Percentiles rank a stretch among this genome's conserved stretches.
Conservation (phyloP, 192 early-diverging fungal genomes). For the Entomortierella beljakovae region DNA sequence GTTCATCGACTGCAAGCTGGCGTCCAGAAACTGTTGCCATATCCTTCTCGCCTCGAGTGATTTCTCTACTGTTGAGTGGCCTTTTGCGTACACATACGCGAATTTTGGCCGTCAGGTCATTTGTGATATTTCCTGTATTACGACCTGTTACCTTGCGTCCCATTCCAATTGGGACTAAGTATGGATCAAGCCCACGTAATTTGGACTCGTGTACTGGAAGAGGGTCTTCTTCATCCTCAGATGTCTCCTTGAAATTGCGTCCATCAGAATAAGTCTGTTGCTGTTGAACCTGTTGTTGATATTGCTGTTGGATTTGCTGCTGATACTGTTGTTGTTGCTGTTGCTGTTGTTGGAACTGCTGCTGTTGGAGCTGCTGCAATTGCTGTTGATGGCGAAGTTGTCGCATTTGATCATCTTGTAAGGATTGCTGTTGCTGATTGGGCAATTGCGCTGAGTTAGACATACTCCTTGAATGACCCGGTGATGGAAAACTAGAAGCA, state of each 20-base stretch:
- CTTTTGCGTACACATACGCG: conserved; percentile 98
- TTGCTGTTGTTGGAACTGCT: conserved; percentile 32
- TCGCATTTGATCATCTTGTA: conserved; percentile 17
- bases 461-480: conserved; percentile 26
- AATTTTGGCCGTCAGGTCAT: conserved; percentile 85
- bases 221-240: conserved; percentile 56
- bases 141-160: conserved; percentile 41
- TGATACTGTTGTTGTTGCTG: conserved; percentile 29
- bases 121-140: conserved; percentile 17
- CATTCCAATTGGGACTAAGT: conserved; percentile 72
- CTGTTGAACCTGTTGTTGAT: conserved; percentile 32
- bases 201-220: conserved; percentile 36
- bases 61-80: conserved; percentile 91
- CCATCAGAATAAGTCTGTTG: conserved; percentile 29
- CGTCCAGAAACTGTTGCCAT: conserved; percentile 77
- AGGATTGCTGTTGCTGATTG: conserved; percentile 22
- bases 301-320: conserved; percentile 15
- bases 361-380: conserved; percentile 25
- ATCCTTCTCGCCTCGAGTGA: conserved; percentile 84
- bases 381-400: conserved; percentile 22
- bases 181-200: conserved; percentile 72
- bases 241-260: conserved; percentile 52
- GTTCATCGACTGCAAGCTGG: conserved; percentile 90
- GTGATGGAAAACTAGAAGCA: conserved; percentile 3
- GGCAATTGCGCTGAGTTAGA: conserved; percentile 9